Base-by-base conservation (phyloP, 2,329 filamentous ascomycete species). In the Bimuria novae-zelandiae region DNA sequence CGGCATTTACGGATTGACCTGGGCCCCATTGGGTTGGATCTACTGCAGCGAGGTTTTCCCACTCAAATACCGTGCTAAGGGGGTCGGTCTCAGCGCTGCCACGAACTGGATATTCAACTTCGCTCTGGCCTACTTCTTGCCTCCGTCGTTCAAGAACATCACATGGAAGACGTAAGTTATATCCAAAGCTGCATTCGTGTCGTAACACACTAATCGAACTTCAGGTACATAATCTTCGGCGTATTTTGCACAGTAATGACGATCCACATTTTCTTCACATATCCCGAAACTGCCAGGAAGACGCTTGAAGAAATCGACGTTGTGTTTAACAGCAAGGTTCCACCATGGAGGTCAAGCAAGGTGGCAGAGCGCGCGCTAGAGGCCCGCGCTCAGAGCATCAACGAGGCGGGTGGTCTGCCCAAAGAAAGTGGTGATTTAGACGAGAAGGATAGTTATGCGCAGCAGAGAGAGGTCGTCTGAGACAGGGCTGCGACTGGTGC, bases 41-140 rank as follows among this genome's bases (percentile, higher is more conserved):
- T 88, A 89, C 60, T 82, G 83, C 0, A 82, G 84, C 14, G 86
- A 89, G 69, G 81, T 86, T 2, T 87, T 82, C 80, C 84, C 82
- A 0, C 76, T 86, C 2, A 82, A 83, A 54, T 84, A 82, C 0
- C 80, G 84, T 29, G 84, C 83, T 2, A 82, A 78, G 2, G 84
- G 83, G 17, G 85, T 86, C 76, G 79, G 80, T 19, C 72, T 86
- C 36, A 77, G 83, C 0, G 80, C 82, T 2, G 75, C 82, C 16
- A 65, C 65, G 16, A 70, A 72, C 55, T 76, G 74, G 73, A 59
- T 83, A 5, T 83, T 86, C 75, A 85, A 84, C 67, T 84, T 84
- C 84, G 11, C 80, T 79, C 32, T 74, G 82, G 47, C 42, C 12
- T 45, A 45, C 42, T 85, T 83, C 69, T 79, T 83, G 2, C 84